Evolutionary conservation across 1,284 basidiomycete species (phyloP).

Genomic region (Fistulinella cinereoalba): DNA sequence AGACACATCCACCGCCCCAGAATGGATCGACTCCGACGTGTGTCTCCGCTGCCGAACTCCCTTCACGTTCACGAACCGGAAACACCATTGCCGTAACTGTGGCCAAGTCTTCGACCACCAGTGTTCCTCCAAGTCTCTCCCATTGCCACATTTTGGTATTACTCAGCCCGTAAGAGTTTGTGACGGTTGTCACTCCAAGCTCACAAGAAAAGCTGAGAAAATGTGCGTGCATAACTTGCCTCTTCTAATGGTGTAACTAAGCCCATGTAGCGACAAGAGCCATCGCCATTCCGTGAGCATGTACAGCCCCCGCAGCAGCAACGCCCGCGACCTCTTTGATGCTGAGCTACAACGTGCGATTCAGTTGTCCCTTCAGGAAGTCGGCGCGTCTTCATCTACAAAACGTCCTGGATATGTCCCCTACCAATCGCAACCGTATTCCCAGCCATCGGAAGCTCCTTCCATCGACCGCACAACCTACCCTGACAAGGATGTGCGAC

Average conservation of each 20-base stretch:
- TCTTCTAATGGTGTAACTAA: constrained; percentile 7
- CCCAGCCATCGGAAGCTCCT: constrained; percentile 71
- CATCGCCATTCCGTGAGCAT: constrained; percentile 53
- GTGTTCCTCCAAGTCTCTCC: constrained; percentile 84
- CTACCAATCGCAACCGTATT: constrained; percentile 57
- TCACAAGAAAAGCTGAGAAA: constrained; percentile 59
- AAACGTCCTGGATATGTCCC: constrained; percentile 67
- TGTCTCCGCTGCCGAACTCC: constrained; percentile 91
- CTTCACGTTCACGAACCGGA: constrained; percentile 95
- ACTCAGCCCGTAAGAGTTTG: constrained; percentile 93
- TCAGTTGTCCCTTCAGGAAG: constrained; percentile 83
- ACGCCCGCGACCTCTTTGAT: constrained; percentile 70
- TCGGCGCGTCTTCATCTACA: constrained; percentile 47
- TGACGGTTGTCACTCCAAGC: constrained; percentile 82
- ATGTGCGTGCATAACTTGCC: constrained; percentile 31
- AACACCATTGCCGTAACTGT: constrained; percentile 98
- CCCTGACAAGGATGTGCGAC: constrained; percentile 33
- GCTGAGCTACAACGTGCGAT: constrained; percentile 94
- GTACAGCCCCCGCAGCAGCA: constrained; percentile 48
- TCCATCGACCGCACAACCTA: constrained; percentile 54
- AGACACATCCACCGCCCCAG: constrained; percentile 85
- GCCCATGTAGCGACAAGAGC: constrained; percentile 35
- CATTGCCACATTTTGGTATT: constrained; percentile 94
- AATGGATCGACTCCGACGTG: constrained; percentile 95
- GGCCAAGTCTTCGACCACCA: constrained; percentile 95